These are phyloP conservation scores for Wickerhamomyces bisporus DNA, from an alignment of 805 yeast genomes.

Conservation along the genomic window DNA sequence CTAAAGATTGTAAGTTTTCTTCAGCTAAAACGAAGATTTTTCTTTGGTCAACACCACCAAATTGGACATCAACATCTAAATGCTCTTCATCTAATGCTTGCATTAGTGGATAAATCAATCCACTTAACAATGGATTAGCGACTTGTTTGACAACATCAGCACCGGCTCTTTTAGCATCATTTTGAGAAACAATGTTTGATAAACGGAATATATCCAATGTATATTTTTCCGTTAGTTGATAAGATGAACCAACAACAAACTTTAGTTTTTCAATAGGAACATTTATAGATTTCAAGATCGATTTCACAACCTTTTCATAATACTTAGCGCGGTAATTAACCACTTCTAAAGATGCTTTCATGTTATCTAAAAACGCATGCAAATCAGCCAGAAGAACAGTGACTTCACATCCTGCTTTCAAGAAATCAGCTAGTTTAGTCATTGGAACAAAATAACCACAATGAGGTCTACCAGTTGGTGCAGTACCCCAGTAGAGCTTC, in stretches of 20 bases:
- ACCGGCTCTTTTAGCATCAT: conserved; percentile 98
- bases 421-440: conserved; percentile 92
- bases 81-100: conserved; percentile 96
- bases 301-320: conserved; percentile 78
- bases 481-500: conserved; percentile 97
- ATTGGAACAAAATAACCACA: conserved; percentile 98
- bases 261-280: conserved; percentile 87
- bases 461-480: conserved; percentile 98
- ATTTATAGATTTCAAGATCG: conserved; percentile 78
- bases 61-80: conserved; percentile 85
- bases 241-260: conserved; percentile 85
- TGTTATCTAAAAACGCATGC: conserved; percentile 95
- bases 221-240: conserved; percentile 73
- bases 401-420: conserved; percentile 94
- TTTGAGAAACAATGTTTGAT: conserved; percentile 81
- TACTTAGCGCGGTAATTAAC: conserved; percentile 85
- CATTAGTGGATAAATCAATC: conserved; percentile 96
- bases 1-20: conserved; percentile 79
- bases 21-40: conserved; percentile 96
- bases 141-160: conserved; percentile 99
- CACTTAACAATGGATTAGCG: conserved; percentile 85
- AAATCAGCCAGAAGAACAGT: conserved; percentile 88
- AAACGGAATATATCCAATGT: conserved; percentile 86
- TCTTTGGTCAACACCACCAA: conserved; percentile 99
- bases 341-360: conserved; percentile 96